Conservation (phyloP, 2,329 filamentous ascomycete species). For the Verticillium nonalfalfae region DNA sequence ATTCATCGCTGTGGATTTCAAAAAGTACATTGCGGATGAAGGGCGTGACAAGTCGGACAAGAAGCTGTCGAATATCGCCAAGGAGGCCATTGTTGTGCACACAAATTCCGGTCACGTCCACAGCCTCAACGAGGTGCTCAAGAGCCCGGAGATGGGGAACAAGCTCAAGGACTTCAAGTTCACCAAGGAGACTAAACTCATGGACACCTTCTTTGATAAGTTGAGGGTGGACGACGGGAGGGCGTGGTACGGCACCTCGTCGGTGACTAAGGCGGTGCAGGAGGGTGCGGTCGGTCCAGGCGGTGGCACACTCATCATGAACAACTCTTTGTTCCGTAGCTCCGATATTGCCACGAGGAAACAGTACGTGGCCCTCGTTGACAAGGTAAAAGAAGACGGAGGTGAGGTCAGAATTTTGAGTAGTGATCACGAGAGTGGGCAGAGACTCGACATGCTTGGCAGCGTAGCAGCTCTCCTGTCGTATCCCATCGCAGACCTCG, state of each 20-base stretch:
- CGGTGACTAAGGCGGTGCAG: conserved; percentile 75
- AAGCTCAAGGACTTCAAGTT: conserved; percentile 85
- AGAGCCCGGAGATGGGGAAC: conserved; percentile 69
- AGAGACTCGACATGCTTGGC: conserved; percentile 74
- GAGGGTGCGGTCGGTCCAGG: conserved; percentile 85
- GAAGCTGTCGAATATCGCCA: conserved; percentile 53
- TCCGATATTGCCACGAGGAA: conserved; percentile 70
- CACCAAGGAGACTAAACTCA: conserved; percentile 71
- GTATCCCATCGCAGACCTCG: conserved; percentile 77
- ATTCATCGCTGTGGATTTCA: conserved; percentile 77
- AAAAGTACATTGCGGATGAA: conserved; percentile 63
- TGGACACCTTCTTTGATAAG: conserved; percentile 77
- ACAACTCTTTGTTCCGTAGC: conserved; percentile 80
- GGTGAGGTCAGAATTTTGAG: conserved; percentile 87
- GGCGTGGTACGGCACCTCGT: conserved; percentile 82
- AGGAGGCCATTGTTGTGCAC: conserved; percentile 69
- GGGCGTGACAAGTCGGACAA: conserved; percentile 58
- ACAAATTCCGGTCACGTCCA: conserved; percentile 82
- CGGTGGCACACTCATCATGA: conserved; percentile 79
- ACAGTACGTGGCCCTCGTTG: conserved; percentile 78
- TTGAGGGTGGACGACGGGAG: conserved; percentile 79
- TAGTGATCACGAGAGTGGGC: conserved; percentile 89
- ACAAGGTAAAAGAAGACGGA: conserved; percentile 79
- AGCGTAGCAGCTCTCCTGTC: conserved; percentile 87
- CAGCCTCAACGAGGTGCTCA: conserved; percentile 79